Percentiles rank a stretch among this genome's conserved stretches.
phyloP scores from a whole-genome alignment of 192 early-diverging fungal species.

The Oehlia diaphana region DNA sequence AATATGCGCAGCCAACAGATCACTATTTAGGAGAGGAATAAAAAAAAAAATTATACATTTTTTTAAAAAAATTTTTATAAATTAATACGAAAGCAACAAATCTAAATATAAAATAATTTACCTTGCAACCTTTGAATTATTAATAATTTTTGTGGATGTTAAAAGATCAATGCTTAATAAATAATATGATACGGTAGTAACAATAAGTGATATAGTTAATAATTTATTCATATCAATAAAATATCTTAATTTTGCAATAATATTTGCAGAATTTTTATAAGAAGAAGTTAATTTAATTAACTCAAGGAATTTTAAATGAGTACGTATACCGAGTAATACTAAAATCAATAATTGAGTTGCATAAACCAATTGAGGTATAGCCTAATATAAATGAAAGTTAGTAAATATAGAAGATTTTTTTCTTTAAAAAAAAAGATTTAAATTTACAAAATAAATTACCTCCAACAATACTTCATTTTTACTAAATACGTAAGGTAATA shows the following conservation, averaged over 20 bases:
- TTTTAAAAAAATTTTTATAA: too few species aligned
- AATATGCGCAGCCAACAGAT: not conserved
- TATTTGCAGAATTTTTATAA: not conserved
- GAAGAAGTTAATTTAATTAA: constrained; percentile 18
- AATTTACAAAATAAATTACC: not conserved
- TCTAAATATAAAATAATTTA: not conserved
- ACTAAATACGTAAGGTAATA: constrained; percentile 30
- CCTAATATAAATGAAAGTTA: not conserved
- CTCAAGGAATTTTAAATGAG: constrained; percentile 31
- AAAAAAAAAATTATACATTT: too few species aligned
- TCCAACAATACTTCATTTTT: constrained; percentile 26
- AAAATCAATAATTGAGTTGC: constrained; percentile 21
- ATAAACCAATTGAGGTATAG: constrained; percentile 34
- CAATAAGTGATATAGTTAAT: not conserved
- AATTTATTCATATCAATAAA: constrained; percentile 27
- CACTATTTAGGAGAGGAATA: not conserved
- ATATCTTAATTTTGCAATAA: constrained; percentile 19
- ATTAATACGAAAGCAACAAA: too few species aligned
- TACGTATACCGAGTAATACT: constrained; percentile 27
- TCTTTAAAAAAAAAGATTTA: not conserved
- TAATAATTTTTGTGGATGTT: not conserved
- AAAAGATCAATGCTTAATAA: not conserved
- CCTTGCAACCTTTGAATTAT: not conserved
- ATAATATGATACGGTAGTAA: not conserved
- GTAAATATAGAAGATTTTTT: not conserved